Base-by-base conservation (phyloP, 805 yeast genomes). In the Metschnikowia orientalis region DNA sequence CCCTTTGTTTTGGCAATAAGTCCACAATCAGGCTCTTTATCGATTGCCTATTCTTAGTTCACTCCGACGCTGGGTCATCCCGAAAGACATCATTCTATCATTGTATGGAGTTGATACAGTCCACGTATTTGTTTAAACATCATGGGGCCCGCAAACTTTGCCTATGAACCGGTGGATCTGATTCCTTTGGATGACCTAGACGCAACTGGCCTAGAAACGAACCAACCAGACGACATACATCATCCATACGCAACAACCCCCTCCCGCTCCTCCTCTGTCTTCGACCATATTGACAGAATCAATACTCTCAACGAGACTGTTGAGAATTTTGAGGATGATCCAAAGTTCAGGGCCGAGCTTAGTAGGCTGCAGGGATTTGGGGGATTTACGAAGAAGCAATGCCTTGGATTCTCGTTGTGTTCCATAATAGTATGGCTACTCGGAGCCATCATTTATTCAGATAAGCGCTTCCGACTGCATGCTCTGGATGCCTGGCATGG, bases 201-300 rank as follows among this genome's bases (percentile, higher is more conserved):
- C 9, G 16, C 32, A 5, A 15, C 15, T 3, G n/a, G n/a, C n/a
- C n/a, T n/a, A n/a, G n/a, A n/a, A n/a, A n/a, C n/a, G n/a, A n/a
- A n/a, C n/a, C n/a, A n/a, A n/a, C n/a, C n/a, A n/a, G n/a, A n/a
- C n/a, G n/a, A n/a, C n/a, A n/a, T n/a, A n/a, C n/a, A n/a, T n/a
- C n/a, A n/a, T n/a, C 7, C 32, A 3, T 6, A 9, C 4, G 19
- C 20, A 3, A 16, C 13, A 26, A 17, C 12, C 8, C 11, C 10
- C 11, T 40, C 45, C 2, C 34, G 18, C 28, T 40, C 55, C 4
- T 64, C 69, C 1, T 42, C 25, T 6, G 18, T 62, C 5, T 56
- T 65, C 33, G 56, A 53, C n/a, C 51, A 48, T 10, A 53, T 65
- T 10, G 56, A 54, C 26, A 44, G 42, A 7, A 41, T 50, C 12